These are phyloP conservation scores for Flaveria linearis DNA, from an alignment of 129 eudicot genomes.

Conservation along the genomic window DNA sequence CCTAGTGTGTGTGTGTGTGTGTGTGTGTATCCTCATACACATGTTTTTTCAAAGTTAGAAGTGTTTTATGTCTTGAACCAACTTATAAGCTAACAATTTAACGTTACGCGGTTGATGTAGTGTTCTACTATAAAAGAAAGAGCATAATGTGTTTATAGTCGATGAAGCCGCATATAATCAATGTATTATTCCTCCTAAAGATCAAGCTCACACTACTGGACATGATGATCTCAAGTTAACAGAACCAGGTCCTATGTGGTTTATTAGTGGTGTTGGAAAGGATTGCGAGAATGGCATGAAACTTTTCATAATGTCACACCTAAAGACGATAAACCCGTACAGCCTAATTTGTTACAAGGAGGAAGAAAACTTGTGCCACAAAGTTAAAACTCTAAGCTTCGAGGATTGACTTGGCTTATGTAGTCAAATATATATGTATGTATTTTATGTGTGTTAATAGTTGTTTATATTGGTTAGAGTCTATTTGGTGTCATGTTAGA, in stretches of 20 bases:
- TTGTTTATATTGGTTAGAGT: background rate
- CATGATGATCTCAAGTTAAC: conserved; percentile 11
- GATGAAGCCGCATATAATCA: conserved; percentile 14
- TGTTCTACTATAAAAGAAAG: conserved; percentile 34
- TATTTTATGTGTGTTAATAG: background rate
- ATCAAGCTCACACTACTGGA: conserved; percentile 18
- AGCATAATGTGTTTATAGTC: conserved; percentile 35
- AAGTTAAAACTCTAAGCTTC: background rate
- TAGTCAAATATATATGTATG: background rate
- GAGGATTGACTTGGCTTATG: background rate
- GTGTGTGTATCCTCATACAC: background rate
- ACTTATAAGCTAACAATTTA: background rate
- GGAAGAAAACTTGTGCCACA: conserved; percentile 19
- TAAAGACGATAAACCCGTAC: background rate
- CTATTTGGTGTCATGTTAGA: background rate
- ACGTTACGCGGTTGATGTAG: conserved; percentile 18
- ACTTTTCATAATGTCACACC: conserved; percentile 18
- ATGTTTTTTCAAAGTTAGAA: background rate
- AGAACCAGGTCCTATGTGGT: conserved; percentile 18
- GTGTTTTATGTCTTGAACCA: background rate
- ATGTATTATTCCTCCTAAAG: conserved; percentile 23
- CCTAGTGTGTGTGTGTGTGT: too few species aligned
- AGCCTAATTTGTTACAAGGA: background rate
- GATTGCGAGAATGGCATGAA: conserved; percentile 32
- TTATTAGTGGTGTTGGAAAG: conserved; percentile 31